Evolutionary conservation across 768 basidiomycete genomes (phyloP).

Genomic region (Suillus clintonianus): DNA sequence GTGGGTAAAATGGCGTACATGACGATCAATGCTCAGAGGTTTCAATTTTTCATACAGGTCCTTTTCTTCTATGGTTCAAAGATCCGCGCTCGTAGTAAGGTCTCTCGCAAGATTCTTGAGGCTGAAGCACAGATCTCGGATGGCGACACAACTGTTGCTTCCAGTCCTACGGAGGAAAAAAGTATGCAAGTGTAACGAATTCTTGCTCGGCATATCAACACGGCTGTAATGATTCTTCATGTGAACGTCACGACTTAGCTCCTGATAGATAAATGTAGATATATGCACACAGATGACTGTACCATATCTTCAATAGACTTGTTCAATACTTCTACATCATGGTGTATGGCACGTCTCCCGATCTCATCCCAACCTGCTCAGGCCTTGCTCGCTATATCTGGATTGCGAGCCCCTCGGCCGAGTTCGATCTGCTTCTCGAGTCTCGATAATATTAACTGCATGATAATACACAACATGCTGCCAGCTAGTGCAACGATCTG

Average conservation of each 20-base stretch:
- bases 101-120: slow-evolving; percentile 20
- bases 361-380: no score
- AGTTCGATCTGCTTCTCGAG: no score
- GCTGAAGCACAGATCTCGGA: slow-evolving; percentile 7
- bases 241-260: neutral
- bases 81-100: slow-evolving; percentile 32
- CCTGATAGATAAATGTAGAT: neutral
- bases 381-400: no score
- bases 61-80: slow-evolving; percentile 33
- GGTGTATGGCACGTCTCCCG: no score
- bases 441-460: neutral
- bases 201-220: no score
- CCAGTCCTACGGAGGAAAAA: neutral
- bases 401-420: no score
- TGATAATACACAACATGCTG: neutral
- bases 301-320: no score
- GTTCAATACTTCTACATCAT: no score
- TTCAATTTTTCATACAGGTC: slow-evolving; percentile 15
- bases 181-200: neutral
- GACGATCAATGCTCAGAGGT: neutral
- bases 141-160: neutral
- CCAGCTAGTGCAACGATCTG: neutral
- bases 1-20: slow-evolving; percentile 25
- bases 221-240: neutral
- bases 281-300: no score